Evolutionary conservation across 805 yeast species (phyloP).

Genomic region (Cyberlindnera mrakii): DNA sequence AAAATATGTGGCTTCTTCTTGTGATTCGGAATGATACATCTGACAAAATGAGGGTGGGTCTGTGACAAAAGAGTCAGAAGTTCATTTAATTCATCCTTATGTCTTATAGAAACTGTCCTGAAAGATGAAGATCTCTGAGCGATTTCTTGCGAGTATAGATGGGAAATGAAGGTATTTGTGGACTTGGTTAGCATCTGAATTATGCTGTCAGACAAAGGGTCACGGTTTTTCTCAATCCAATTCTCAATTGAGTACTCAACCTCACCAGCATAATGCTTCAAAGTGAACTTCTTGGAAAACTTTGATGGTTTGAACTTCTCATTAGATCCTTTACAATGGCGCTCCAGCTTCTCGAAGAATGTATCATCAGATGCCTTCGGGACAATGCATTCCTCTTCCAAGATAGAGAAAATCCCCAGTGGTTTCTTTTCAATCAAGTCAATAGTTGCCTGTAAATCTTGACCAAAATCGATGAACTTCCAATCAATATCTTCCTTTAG

Average conservation of each 20-base stretch:
- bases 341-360: conserved; percentile 72
- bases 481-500: conserved; percentile 90
- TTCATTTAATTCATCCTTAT: conserved; percentile 72
- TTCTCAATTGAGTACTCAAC: conserved; percentile 92
- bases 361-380: conserved; percentile 84
- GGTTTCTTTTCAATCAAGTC: conserved; percentile 79
- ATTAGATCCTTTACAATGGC: conserved; percentile 51
- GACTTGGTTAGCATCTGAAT: conserved; percentile 57
- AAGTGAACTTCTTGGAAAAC: conserved; percentile 67
- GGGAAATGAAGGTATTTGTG: conserved; percentile 45
- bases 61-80: conserved; percentile 66
- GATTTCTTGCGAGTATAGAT: conserved; percentile 42
- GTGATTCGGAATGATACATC: conserved; percentile 90
- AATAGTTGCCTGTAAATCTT: conserved; percentile 89
- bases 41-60: conserved; percentile 94
- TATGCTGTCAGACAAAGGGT: conserved; percentile 79
- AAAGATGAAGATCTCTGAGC: conserved; percentile 35
- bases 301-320: conserved; percentile 67
- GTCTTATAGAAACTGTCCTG: conserved; percentile 82
- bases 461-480: conserved; percentile 94
- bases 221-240: conserved; percentile 93
- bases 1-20: conserved; percentile 64
- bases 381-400: conserved; percentile 93
- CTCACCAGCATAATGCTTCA: conserved; percentile 92
- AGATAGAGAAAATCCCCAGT: conserved; percentile 76